Percentiles rank a stretch among this genome's conserved stretches.
Evolutionary conservation across 2,329 filamentous ascomycete species (phyloP).

Genomic region (Talaromyces sp.): DNA sequence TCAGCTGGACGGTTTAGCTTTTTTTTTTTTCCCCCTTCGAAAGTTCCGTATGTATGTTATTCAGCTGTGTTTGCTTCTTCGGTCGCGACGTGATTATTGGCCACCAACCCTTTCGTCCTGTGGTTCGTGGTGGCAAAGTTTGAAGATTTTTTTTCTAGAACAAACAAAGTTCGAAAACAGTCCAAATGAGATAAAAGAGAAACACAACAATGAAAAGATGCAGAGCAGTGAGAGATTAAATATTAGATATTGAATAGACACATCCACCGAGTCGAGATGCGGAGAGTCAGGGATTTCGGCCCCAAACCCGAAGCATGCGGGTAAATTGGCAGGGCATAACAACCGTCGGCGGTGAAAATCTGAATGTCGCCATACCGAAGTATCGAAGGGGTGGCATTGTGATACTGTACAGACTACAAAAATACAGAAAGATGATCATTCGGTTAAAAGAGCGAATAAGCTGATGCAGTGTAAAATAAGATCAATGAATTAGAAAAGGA

Average conservation of each 20-base stretch:
- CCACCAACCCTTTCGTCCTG: not conserved
- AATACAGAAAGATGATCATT: not conserved
- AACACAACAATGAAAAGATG: too few relatives aligned
- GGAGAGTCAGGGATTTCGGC: conserved; percentile 15
- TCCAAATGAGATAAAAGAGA: too few relatives aligned
- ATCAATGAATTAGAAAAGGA: not conserved
- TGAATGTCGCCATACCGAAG: too few relatives aligned
- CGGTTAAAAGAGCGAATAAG: not conserved
- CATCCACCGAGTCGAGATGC: not conserved
- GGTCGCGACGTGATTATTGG: not conserved
- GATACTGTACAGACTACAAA: not conserved
- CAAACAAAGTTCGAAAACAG: not conserved
- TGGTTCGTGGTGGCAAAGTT: conserved; percentile 20
- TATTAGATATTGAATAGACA: not conserved
- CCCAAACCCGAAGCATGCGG: conserved; percentile 19
- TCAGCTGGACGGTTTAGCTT: conserved; percentile 14
- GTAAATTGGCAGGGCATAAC: conserved; percentile 17
- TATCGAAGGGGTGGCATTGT: not conserved
- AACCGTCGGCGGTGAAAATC: conserved; percentile 15
- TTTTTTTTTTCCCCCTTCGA: too few relatives aligned
- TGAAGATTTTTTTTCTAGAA: not conserved
- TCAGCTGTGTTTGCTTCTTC: not conserved
- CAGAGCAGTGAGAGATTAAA: not conserved
- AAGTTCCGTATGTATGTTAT: too few relatives aligned
- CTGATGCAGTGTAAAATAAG: not conserved